A percentile compares a stretch with the other conserved stretches of the same genome.
phyloP scores from a whole-genome alignment of 1,139 yeast genomes.

The Suhomyces panamericanus region DNA sequence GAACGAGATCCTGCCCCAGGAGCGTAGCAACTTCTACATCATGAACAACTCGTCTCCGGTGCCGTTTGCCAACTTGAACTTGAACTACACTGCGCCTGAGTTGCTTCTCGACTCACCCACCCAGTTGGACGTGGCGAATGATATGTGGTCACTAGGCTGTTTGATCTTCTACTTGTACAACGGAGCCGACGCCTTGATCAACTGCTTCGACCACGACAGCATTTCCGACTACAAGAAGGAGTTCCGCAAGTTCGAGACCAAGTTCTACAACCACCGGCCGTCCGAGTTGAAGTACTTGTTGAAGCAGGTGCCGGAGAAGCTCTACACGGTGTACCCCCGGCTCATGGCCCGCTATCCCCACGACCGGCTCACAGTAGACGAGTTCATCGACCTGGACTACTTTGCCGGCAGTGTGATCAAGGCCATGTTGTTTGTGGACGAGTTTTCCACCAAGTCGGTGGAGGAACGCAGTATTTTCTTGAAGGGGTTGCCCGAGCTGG shows the following conservation, averaged over 20 bases:
- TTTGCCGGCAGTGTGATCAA: constrained; percentile 83
- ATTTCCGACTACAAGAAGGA: constrained; percentile 50
- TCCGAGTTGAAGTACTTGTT: constrained; percentile 50
- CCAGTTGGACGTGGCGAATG: constrained; percentile 64
- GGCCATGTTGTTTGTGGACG: constrained; percentile 81
- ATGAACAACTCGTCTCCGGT: constrained; percentile 72
- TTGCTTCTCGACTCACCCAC: constrained; percentile 55
- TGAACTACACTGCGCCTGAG: constrained; percentile 79
- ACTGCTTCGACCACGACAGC: constrained; percentile 49
- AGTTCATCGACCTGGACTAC: constrained; percentile 52
- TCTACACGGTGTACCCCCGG: constrained; percentile 34
- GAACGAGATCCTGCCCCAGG: constrained; percentile 47
- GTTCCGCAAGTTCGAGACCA: constrained; percentile 40
- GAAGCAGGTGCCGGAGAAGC: constrained; percentile 40
- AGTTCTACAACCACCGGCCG: constrained; percentile 45
- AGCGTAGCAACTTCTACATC: constrained; percentile 54
- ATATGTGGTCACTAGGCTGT: constrained; percentile 80
- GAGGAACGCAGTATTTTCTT: constrained; percentile 72
- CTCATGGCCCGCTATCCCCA: constrained; percentile 45
- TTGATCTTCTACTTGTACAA: constrained; percentile 67
- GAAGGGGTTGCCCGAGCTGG: constrained; percentile 52
- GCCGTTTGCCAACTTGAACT: constrained; percentile 73
- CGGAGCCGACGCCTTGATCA: constrained; percentile 46
- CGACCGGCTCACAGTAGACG: constrained; percentile 49
- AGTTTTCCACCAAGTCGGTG: constrained; percentile 70